These are phyloP conservation scores for Cytospora mali DNA, from an alignment of 2,329 filamentous ascomycete species.

Conservation along the genomic window DNA sequence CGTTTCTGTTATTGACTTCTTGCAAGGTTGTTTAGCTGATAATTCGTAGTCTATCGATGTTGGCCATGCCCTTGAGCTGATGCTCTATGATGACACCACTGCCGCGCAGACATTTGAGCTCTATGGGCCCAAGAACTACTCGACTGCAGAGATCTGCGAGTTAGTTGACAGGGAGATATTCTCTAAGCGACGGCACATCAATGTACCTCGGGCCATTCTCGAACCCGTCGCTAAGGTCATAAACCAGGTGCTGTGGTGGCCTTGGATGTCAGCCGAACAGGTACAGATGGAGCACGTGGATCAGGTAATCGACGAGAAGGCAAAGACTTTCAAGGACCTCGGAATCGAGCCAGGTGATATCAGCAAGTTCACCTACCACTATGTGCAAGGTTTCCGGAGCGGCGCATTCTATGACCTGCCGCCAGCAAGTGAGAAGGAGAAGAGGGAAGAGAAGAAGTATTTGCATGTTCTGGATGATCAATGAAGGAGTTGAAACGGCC, in stretches of 20 bases:
- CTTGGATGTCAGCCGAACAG: constrained; percentile 77
- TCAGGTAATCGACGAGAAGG: constrained; percentile 84
- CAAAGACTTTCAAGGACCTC: constrained; percentile 95
- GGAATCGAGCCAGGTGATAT: constrained; percentile 88
- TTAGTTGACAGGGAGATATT: constrained; percentile 91
- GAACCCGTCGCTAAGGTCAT: constrained; percentile 74
- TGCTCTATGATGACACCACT: constrained; percentile 89
- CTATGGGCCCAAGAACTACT: constrained; percentile 92
- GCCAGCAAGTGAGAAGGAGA: constrained; percentile 92
- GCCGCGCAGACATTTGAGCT: constrained; percentile 91
- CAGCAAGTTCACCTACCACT: constrained; percentile 86
- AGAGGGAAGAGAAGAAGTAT: constrained; percentile 93
- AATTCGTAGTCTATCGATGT: constrained; percentile 76
- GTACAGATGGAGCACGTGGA: constrained; percentile 92
- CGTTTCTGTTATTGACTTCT: background rate
- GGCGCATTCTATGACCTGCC: constrained; percentile 89
- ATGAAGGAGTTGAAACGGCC: constrained; percentile 54
- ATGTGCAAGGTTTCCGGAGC: constrained; percentile 93
- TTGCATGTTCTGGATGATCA: constrained; percentile 90
- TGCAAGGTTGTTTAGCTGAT: constrained; percentile 2
- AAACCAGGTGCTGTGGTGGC: constrained; percentile 90
- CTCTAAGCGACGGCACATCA: constrained; percentile 87
- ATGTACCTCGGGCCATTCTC: constrained; percentile 79
- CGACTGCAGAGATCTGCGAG: constrained; percentile 80
- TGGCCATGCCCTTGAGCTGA: constrained; percentile 82